A percentile compares a stretch with the other conserved stretches of the same genome.
phyloP scores from a whole-genome alignment of 1,284 basidiomycete genomes.

The Somion occarium region DNA sequence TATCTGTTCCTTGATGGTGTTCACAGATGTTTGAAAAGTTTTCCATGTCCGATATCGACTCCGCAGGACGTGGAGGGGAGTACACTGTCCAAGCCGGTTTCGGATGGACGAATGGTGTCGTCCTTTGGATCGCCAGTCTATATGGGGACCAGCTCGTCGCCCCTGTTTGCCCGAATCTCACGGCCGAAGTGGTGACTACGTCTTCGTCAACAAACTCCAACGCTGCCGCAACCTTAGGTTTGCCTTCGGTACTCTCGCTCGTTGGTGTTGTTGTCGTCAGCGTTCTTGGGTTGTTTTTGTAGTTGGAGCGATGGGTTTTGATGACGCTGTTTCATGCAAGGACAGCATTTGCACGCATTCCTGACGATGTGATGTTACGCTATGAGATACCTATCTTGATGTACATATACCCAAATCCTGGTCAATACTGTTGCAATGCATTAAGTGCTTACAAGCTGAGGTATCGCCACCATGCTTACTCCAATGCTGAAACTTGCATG shows the following conservation, averaged over 20 bases:
- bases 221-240: not conserved
- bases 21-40: constrained; percentile 89
- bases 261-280: not conserved
- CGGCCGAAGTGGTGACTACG: constrained; percentile 13
- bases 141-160: constrained; percentile 63
- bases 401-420: no score
- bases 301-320: no score
- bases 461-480: no score
- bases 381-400: no score
- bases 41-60: constrained; percentile 72
- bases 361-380: no score
- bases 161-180: constrained; percentile 61
- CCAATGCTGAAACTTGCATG: no score
- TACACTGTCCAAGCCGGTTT: constrained; percentile 83
- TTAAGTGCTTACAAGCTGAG: no score
- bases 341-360: no score
- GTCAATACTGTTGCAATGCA: no score
- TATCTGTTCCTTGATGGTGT: not conserved
- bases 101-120: constrained; percentile 90
- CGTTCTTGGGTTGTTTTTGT: not conserved
- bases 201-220: not conserved
- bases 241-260: not conserved
- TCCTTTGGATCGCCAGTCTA: constrained; percentile 69
- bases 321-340: no score
- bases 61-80: constrained; percentile 82